Base-by-base conservation (phyloP, 225 moss, liverwort and hornwort genomes). In the Marchantia paleacea region DNA sequence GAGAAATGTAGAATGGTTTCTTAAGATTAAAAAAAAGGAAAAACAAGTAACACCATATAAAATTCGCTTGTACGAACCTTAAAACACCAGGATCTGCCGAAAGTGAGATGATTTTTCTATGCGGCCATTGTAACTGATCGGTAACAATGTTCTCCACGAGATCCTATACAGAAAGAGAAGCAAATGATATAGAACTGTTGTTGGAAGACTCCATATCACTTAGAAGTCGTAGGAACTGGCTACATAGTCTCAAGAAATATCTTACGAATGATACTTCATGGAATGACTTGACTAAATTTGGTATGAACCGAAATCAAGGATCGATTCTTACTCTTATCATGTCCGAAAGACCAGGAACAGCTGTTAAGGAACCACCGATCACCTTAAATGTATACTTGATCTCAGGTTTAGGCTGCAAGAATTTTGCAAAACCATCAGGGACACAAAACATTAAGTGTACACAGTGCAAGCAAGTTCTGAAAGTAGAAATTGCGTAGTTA, bases 101-200 rank as follows among this genome's bases (percentile, higher is more conserved):
- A 68, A 99, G 78, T 75, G 95, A 95, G 61, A 93, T 80, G 76
- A 99, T 90, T 52, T 89, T 88, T 82, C 97, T 94, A 81, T 94
- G 97, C 31, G 97, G 97, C 97, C 97, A 99, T 81, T 95, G 85
- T 68, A 99, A 79, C 73, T 85, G 89, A 79, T 99, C 97, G 49
- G 86, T 82, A 61, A 99, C 88, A 81, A 88, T 87, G 58, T 89
- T 92, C 77, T 94, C 81, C 72, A 99, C 95, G 85, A 95, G 76
- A 75, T 99, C 95, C 97, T 99, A 76, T 75, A 83, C 54, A 82
- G 70, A 49, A 4, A 75, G n/a, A 19, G 19, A 70, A 20, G n/a
- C 8, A 49, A 8, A 48, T 48, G 7, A 19, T 22, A 51, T 22
- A 11, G n/a, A 72, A 50, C 51, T n/a, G 69, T 10, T 48, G n/a